Evolutionary conservation across 192 early-diverging fungal species (phyloP).

Genomic region (Fimicolochytrium jonesii): DNA sequence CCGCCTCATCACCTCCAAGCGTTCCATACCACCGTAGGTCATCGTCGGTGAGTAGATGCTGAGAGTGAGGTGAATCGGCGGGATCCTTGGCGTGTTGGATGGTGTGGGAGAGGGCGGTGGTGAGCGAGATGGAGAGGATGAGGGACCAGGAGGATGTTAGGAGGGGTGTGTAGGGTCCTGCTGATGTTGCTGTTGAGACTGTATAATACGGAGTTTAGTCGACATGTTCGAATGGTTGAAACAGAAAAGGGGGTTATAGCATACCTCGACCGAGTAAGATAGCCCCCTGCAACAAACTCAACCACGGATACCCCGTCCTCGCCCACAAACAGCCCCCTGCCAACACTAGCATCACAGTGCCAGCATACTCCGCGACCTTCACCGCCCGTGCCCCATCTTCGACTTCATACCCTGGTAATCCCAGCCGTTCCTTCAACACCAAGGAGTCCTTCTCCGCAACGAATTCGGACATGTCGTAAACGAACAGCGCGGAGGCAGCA

Average conservation of each 20-base stretch:
- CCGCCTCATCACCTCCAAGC: too few species aligned
- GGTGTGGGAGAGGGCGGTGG: too few species aligned
- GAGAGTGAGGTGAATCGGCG: too few species aligned
- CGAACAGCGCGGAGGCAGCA: background rate
- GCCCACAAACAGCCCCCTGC: constrained; percentile 2
- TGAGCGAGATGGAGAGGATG: too few species aligned
- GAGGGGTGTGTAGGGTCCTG: too few species aligned
- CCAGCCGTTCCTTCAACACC: background rate
- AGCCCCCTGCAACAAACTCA: background rate
- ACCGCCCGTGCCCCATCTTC: background rate
- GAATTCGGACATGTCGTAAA: background rate
- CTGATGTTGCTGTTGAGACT: too few species aligned
- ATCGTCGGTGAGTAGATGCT: too few species aligned
- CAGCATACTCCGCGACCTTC: background rate
- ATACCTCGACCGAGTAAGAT: constrained; percentile 5
- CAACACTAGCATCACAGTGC: background rate
- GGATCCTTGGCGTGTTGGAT: too few species aligned
- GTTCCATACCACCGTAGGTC: too few species aligned
- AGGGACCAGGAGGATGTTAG: too few species aligned
- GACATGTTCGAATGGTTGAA: too few species aligned
- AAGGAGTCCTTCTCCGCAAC: background rate
- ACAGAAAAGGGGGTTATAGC: background rate
- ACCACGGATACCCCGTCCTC: constrained; percentile 5
- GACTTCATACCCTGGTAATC: background rate
- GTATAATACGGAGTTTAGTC: too few species aligned